Evolutionary conservation across 805 yeast species (phyloP), one percentile per base, ranked within the genome.

Genomic region (Peterozyma toletana): DNA sequence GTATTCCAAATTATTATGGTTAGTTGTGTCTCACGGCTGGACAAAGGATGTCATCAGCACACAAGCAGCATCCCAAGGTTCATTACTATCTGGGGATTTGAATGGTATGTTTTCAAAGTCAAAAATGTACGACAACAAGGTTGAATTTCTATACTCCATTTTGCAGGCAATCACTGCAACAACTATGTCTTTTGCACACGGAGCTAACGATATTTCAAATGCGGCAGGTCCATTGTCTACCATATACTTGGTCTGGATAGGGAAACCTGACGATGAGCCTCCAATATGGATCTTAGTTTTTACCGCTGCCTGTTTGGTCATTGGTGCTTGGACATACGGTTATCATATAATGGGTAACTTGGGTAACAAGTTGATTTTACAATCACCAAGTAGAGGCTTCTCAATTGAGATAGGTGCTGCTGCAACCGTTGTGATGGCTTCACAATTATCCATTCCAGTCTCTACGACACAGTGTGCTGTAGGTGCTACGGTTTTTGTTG

Each of bases 141-240:
- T 80, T 46, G 91, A 83, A 63, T 80, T 72, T 59, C 61, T 83
- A 50, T 83, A 75, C 59, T 77, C 90, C 3, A 66, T 82, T 49
- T 65, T 82, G 43, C 91, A 83, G 63, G 81, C 78, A 42, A 62
- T 83, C 49, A 83, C 90, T 36, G 90, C 91, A 13, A 74, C 80
- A 52, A 83, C 88, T 41, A 82, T 83, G 83, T 83, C 90, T 2
- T 82, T 84, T 60, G 86, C 90, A 6, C 91, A 83, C 56, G 91
- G 91, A 45, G 81, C 91, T 35, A 83, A 83, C 56, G 91, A 83
- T 63, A 81, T 84, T 49, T 73, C 88, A 40, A 83, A 83, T 53
- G 89, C 91, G 34, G 75, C 85, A 30, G 90, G 88, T 51, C 90
- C 91, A 31, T 68, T 81, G 52, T 66, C 88, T 38, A 72, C 88